Evolutionary conservation across 1,284 basidiomycete species (phyloP).

Genomic region (Puccinia polysora): DNA sequence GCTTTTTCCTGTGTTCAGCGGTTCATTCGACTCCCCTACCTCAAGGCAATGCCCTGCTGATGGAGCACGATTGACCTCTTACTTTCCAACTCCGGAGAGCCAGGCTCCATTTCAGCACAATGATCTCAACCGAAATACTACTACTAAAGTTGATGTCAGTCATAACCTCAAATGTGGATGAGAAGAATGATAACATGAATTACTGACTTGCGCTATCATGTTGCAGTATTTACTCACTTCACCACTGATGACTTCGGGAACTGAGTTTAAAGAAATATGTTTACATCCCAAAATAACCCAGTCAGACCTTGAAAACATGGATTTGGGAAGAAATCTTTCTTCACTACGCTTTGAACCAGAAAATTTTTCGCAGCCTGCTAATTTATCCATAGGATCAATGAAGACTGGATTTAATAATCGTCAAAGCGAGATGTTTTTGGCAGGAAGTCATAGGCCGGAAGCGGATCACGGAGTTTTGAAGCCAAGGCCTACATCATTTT

Average conservation of each 20-base stretch:
- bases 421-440: background rate
- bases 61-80: background rate
- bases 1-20: background rate
- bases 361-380: background rate
- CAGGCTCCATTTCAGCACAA: background rate
- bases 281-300: background rate
- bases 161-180: too few relatives aligned
- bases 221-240: background rate
- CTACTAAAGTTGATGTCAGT: too few relatives aligned
- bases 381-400: background rate
- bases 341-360: background rate
- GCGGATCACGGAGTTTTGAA: background rate
- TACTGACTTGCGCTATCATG: background rate
- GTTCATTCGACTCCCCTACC: constrained; percentile 11
- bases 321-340: background rate
- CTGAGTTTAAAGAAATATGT: background rate
- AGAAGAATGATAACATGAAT: too few relatives aligned
- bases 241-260: background rate
- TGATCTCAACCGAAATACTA: background rate
- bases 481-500: background rate
- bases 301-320: background rate
- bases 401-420: background rate
- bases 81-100: background rate
- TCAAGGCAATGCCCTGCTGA: background rate
- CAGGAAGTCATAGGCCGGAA: background rate